These are phyloP conservation scores for Ramaria sp. DNA, from an alignment of 768 basidiomycete species.

Conservation along the genomic window DNA sequence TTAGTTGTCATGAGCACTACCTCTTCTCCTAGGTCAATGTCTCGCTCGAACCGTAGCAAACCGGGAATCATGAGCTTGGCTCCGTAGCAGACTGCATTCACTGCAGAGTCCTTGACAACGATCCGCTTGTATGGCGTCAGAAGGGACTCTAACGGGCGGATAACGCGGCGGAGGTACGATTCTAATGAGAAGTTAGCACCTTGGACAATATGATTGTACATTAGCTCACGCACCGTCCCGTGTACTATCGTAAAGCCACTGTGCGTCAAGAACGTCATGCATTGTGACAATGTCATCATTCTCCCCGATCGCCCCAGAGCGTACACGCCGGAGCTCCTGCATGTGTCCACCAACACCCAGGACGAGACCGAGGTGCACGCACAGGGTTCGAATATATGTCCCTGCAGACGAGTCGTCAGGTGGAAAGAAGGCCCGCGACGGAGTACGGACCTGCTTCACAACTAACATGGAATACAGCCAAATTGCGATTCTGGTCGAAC, in stretches of 20 bases:
- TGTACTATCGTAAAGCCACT: conserved; percentile 97
- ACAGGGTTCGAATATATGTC: conserved; percentile 91
- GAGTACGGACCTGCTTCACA: conserved; percentile 73
- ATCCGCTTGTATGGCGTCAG: conserved; percentile 96
- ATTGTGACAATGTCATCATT: conserved; percentile 98
- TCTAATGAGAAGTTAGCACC: conserved; percentile 39
- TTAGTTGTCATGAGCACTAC: conserved; percentile 99
- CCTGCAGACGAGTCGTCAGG: background rate
- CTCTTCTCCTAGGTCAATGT: conserved; percentile 91
- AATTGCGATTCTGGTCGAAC: conserved; percentile 93
- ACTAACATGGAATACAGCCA: conserved; percentile 96
- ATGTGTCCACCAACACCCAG: conserved; percentile 99
- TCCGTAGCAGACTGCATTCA: conserved; percentile 98
- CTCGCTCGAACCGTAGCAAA: conserved; percentile 89
- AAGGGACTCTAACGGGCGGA: conserved; percentile 89
- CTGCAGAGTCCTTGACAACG: conserved; percentile 97
- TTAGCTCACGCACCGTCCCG: conserved; percentile 63
- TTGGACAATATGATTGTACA: background rate
- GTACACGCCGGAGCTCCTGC: conserved; percentile 93
- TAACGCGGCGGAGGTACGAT: conserved; percentile 89
- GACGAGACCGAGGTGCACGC: conserved; percentile 90
- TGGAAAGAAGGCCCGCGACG: no score
- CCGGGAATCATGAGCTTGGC: conserved; percentile 99
- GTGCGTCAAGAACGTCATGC: conserved; percentile 99
- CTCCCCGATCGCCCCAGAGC: conserved; percentile 94